A percentile compares a stretch with the other conserved stretches of the same genome.
Evolutionary conservation across 2,329 filamentous ascomycete genomes (phyloP).

Genomic region (Fusarium brachygibbosum): DNA sequence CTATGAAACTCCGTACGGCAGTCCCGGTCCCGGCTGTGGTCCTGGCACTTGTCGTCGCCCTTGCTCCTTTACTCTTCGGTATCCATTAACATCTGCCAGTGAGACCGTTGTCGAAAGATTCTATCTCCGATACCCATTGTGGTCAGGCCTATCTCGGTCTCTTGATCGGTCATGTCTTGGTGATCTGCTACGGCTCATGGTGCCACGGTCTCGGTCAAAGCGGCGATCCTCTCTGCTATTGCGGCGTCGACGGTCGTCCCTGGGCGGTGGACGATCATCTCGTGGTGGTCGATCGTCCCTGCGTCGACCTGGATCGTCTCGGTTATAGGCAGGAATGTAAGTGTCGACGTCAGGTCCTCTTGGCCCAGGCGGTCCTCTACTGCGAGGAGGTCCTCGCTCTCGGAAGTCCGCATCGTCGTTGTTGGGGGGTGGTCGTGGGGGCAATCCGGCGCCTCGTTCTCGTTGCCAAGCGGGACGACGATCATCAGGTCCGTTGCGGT

Average conservation of each 20-base stretch:
- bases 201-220: slow-evolving; percentile 59
- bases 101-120: slow-evolving; percentile 13
- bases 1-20: slow-evolving; percentile 38
- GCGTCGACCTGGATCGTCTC: slow-evolving; percentile 53
- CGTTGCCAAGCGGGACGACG: slow-evolving; percentile 68
- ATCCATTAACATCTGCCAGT: neutral
- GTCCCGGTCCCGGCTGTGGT: neutral
- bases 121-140: slow-evolving; percentile 66
- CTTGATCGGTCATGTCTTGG: slow-evolving; percentile 56
- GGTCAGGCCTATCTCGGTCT: slow-evolving; percentile 61
- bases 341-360: slow-evolving; percentile 61
- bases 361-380: slow-evolving; percentile 50
- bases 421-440: slow-evolving; percentile 58
- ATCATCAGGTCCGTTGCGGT: slow-evolving; percentile 59
- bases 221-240: slow-evolving; percentile 55
- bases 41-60: slow-evolving; percentile 6
- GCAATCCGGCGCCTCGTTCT: slow-evolving; percentile 63
- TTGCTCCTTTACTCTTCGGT: neutral
- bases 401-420: slow-evolving; percentile 57
- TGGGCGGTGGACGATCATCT: slow-evolving; percentile 50
- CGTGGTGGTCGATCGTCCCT: slow-evolving; percentile 52
- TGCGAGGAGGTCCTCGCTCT: slow-evolving; percentile 54
- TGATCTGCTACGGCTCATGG: slow-evolving; percentile 58
- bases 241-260: slow-evolving; percentile 52
- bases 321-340: slow-evolving; percentile 64